Percentiles rank a stretch among this genome's conserved stretches.
Evolutionary conservation across 768 basidiomycete genomes (phyloP).

Genomic region (Serendipita sp.): DNA sequence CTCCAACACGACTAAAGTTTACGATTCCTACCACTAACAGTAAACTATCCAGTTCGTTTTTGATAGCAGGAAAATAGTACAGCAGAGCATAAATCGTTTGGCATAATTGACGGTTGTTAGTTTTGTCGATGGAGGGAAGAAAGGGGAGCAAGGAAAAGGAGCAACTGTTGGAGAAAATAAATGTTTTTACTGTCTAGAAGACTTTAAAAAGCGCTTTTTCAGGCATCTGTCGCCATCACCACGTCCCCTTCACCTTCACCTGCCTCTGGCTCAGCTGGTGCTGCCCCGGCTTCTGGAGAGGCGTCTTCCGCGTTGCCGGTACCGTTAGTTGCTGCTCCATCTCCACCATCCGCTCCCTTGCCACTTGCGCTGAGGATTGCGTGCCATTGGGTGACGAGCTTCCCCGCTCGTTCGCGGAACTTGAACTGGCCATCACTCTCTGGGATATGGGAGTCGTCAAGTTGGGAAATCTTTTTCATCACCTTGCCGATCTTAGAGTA

Average conservation of each 20-base stretch:
- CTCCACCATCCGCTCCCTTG: neutral
- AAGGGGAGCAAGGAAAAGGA: neutral
- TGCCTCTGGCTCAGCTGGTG: neutral
- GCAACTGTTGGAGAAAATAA: neutral
- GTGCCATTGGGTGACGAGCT: conserved; percentile 57
- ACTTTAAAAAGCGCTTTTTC: neutral
- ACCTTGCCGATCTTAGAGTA: conserved; percentile 76
- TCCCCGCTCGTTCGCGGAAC: conserved; percentile 53
- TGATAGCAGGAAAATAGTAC: neutral
- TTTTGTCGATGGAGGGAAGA: neutral
- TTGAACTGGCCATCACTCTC: conserved; percentile 43
- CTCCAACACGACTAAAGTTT: neutral
- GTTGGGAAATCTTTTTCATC: conserved; percentile 67
- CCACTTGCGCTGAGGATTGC: conserved; percentile 7
- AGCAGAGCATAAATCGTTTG: neutral
- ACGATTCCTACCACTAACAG: neutral
- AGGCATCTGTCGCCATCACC: neutral
- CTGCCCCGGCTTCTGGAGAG: neutral
- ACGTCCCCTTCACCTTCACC: neutral
- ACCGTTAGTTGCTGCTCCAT: neutral
- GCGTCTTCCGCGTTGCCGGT: neutral
- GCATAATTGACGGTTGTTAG: too few relatives aligned
- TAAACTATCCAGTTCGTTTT: neutral
- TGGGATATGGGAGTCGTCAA: conserved; percentile 40
- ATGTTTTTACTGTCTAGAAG: too few relatives aligned